Conservation (phyloP, 257 asterid species). For the Cordia subcordata region DNA sequence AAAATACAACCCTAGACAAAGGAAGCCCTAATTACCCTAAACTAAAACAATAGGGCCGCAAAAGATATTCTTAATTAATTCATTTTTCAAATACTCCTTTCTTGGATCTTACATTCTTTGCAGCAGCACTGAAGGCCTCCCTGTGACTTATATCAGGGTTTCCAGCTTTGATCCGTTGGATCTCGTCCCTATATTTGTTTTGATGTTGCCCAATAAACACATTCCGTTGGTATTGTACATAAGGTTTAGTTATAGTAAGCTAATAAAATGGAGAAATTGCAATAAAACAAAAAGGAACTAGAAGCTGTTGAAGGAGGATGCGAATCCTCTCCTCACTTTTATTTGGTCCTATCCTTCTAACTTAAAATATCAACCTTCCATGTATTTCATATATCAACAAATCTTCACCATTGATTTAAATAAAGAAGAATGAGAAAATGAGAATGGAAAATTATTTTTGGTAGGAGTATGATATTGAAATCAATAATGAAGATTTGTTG, state of each 20-base stretch:
- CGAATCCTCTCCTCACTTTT: background rate
- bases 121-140: conserved; percentile 99
- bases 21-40: conserved; percentile 20
- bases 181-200: conserved; percentile 77
- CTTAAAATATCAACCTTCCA: too few relatives aligned
- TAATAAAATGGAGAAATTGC: background rate
- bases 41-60: background rate
- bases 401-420: too few relatives aligned
- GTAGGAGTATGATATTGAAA: too few relatives aligned
- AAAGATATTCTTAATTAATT: too few relatives aligned
- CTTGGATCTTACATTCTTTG: conserved; percentile 92
- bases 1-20: background rate
- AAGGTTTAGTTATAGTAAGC: too few relatives aligned
- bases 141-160: conserved; percentile 99
- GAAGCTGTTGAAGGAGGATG: background rate
- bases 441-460: too few relatives aligned
- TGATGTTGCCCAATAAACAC: background rate
- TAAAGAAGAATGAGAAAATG: too few relatives aligned
- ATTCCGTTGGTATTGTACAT: too few relatives aligned
- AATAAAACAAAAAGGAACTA: background rate
- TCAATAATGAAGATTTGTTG: too few relatives aligned
- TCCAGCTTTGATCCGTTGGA: conserved; percentile 99
- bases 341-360: too few relatives aligned
- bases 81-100: too few relatives aligned
- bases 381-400: too few relatives aligned